Percentiles rank a stretch among this genome's conserved stretches.
Evolutionary conservation across 768 basidiomycete genomes (phyloP).

Genomic region (Lactarius hengduanensis): DNA sequence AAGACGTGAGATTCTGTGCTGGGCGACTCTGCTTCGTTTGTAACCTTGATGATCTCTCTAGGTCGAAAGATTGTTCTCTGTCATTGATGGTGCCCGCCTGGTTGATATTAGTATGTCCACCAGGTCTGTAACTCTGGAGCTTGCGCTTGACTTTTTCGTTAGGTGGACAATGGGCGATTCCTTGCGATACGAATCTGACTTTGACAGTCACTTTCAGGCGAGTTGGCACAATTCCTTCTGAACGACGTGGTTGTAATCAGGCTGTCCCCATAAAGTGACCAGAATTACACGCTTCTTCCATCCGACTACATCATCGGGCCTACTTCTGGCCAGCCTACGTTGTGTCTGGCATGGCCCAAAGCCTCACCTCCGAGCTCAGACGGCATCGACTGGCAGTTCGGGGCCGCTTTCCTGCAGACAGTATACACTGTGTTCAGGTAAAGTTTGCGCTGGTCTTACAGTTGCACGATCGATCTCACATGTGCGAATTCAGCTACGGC

Average conservation of each 20-base stretch:
- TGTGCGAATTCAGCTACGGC: conserved; percentile 52
- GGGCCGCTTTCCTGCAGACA: conserved; percentile 65
- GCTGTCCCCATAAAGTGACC: conserved; percentile 35
- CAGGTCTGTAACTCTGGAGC: neutral
- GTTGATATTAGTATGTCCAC: conserved; percentile 54
- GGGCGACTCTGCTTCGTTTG: neutral
- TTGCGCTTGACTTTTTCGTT: neutral
- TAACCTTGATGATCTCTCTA: conserved; percentile 33
- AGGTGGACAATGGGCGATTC: conserved; percentile 75
- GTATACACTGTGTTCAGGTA: conserved; percentile 81
- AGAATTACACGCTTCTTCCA: conserved; percentile 63
- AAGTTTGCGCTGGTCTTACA: neutral
- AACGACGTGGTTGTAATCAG: neutral
- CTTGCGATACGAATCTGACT: conserved; percentile 58
- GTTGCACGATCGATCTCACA: conserved; percentile 1
- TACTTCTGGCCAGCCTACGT: conserved; percentile 55
- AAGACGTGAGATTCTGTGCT: conserved; percentile 53
- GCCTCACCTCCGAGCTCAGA: conserved; percentile 64
- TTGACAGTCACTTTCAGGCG: conserved; percentile 73
- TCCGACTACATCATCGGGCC: conserved; percentile 79
- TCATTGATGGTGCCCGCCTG: conserved; percentile 62
- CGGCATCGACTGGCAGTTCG: conserved; percentile 83
- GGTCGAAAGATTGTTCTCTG: conserved; percentile 66
- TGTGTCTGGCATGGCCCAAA: conserved; percentile 75
- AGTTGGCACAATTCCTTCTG: conserved; percentile 25